A percentile compares a stretch with the other conserved stretches of the same genome.
Conservation (phyloP, 2,329 filamentous ascomycete species). For the Trichoderma sp. region DNA sequence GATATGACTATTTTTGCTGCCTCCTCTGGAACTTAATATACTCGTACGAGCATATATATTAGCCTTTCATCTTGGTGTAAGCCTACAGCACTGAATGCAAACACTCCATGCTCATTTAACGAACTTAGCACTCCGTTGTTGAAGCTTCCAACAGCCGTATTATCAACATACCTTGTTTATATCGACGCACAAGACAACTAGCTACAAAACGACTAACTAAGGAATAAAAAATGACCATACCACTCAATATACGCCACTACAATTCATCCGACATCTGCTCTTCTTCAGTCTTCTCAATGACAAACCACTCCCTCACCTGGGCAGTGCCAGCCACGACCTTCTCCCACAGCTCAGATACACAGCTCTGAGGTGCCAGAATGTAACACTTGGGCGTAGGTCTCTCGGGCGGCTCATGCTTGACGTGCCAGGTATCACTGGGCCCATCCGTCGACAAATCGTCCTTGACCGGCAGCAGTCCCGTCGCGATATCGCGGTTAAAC, state of each 20-base stretch:
- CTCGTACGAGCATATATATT: no score
- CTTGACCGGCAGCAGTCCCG: constrained; percentile 50
- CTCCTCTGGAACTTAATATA: no score
- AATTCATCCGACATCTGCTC: constrained; percentile 10
- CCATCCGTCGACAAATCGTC: constrained; percentile 49
- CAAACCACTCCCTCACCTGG: constrained; percentile 42
- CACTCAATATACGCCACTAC: not conserved
- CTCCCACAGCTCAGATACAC: constrained; percentile 50
- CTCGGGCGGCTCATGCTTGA: constrained; percentile 49
- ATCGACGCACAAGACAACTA: no score
- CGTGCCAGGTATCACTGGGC: constrained; percentile 58
- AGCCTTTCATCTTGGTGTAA: not conserved
- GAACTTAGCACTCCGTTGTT: no score
- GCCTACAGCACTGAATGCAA: no score
- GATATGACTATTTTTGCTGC: not conserved
- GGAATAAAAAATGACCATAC: not conserved
- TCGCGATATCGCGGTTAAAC: constrained; percentile 51
- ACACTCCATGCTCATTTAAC: no score
- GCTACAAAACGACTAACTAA: no score
- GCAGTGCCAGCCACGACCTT: constrained; percentile 52
- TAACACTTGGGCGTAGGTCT: constrained; percentile 56
- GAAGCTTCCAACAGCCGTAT: not conserved
- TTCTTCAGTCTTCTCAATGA: constrained; percentile 24
- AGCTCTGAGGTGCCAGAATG: constrained; percentile 54
- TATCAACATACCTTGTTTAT: not conserved